A percentile compares a stretch with the other conserved stretches of the same genome.
phyloP scores from a whole-genome alignment of 2,329 filamentous ascomycete genomes.

The Calonectria leucothoes region DNA sequence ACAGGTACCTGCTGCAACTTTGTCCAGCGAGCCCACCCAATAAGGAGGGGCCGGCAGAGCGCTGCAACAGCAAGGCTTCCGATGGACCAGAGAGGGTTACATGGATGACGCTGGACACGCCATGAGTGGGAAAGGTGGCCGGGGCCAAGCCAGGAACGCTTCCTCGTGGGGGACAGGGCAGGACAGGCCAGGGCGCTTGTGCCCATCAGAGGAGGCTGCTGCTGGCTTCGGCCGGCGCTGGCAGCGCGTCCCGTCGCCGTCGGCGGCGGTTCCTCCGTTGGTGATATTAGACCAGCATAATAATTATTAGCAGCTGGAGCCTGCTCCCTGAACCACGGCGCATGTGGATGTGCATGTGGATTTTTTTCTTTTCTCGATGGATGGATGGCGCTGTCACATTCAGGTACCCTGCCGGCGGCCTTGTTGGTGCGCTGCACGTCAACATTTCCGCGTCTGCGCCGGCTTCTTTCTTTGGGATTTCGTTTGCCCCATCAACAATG shows the following conservation, averaged over 20 bases:
- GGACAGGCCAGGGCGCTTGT: background rate
- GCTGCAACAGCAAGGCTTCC: background rate
- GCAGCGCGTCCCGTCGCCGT: background rate
- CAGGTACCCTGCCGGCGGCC: conserved; percentile 3
- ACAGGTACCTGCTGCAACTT: conserved; percentile 41
- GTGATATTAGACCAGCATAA: background rate
- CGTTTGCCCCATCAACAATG: background rate
- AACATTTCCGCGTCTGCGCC: conserved; percentile 12
- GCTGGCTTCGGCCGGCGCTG: background rate
- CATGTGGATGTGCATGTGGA: background rate
- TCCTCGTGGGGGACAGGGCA: background rate
- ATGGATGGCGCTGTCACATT: background rate
- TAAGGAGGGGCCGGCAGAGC: conserved; percentile 22
- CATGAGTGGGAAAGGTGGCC: background rate
- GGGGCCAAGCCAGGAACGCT: background rate
- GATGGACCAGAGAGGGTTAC: background rate
- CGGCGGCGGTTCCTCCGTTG: background rate
- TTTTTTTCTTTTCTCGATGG: no score
- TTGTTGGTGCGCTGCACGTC: conserved; percentile 11
- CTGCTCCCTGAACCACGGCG: background rate
- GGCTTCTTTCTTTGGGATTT: background rate
- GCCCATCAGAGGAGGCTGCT: background rate
- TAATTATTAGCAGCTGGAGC: background rate
- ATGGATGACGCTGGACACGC: conserved; percentile 6
- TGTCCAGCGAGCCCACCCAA: conserved; percentile 32